Evolutionary conservation across 768 basidiomycete genomes (phyloP).

Genomic region (Lyophyllum atratum): DNA sequence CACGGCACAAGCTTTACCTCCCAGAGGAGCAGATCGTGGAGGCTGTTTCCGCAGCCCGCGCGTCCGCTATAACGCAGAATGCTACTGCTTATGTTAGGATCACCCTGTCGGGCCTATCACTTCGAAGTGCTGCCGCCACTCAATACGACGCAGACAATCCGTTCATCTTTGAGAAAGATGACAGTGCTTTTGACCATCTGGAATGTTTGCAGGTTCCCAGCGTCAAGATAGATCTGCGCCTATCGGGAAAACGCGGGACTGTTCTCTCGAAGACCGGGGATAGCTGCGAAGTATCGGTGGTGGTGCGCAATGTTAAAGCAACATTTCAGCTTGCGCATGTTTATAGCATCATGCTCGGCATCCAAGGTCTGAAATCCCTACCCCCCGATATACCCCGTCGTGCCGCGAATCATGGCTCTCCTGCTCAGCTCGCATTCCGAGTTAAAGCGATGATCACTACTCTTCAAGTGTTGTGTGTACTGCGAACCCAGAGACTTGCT

Average conservation of each 20-base stretch:
- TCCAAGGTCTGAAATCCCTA: constrained; percentile 50
- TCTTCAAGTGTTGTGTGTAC: constrained; percentile 47
- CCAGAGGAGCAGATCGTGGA: constrained; percentile 52
- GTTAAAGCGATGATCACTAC: constrained; percentile 38
- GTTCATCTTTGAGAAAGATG: constrained; percentile 54
- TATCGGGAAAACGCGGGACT: constrained; percentile 26
- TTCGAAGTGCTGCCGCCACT: constrained; percentile 69
- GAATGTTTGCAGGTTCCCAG: constrained; percentile 46
- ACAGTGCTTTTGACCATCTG: constrained; percentile 39
- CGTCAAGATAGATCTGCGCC: constrained; percentile 26
- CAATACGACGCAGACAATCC: constrained; percentile 70
- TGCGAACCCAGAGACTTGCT: constrained; percentile 51
- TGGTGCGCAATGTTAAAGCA: constrained; percentile 53
- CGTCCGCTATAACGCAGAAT: constrained; percentile 32
- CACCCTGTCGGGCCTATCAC: constrained; percentile 45
- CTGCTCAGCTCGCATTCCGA: constrained; percentile 22
- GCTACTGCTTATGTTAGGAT: constrained; percentile 45
- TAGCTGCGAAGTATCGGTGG: constrained; percentile 45
- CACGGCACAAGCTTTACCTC: constrained; percentile 56
- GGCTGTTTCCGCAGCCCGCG: constrained; percentile 42
- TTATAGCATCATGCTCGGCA: constrained; percentile 69
- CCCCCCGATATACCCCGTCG: constrained; percentile 16
- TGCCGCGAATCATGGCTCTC: constrained; percentile 1
- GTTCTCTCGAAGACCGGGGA: constrained; percentile 30
- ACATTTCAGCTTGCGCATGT: constrained; percentile 64